Base-by-base conservation (phyloP, 192 early-diverging fungal genomes). In the Podila horticola region DNA sequence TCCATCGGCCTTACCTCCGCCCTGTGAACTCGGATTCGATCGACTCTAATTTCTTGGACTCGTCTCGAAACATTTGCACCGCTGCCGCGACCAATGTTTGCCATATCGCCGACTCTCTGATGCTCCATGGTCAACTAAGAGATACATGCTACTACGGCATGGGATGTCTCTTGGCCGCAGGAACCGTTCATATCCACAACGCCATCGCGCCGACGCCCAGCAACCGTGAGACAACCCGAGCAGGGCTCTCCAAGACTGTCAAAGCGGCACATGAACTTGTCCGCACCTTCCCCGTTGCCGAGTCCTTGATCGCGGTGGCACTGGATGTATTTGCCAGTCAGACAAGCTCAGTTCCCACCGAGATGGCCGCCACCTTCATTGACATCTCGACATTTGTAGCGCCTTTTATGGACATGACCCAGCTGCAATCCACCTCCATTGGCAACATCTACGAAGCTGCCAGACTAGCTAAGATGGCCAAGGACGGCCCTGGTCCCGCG, bases 1-100 rank as follows among this genome's bases (percentile, higher is more conserved):
- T 90, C 22, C 89, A 90, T 62, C 85, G 88, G 31, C 85, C 89
- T 2, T 90, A 88, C 31, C 77, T 83, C 72, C 75, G 75, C 69
- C 72, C 84, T 34, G 65, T 74, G 55, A 77, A 74, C 41, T 75
- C 77, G 13, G 66, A 71, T 1, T 66, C 77, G 3, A 81, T 81
- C 58, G 77, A 81, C 29, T 41, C 77, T 48, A 81, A 81, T 62
- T 81, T 81, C 60, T 69, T 81, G 61, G 63, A 66, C 17, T 72
- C 71, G 15, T 85, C 84, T 30, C 66, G 73, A 24, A 81, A 85
- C n/a, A 75, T 82, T 36, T 83, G 79, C 58, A 83, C 84, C 5
- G 72, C 74, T 10, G 84, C 84, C 12, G 84, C 84, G 17, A 83
- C 72, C 8, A 74, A 79, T 49, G 74, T 85, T 5, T 81, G 75